Evolutionary conservation across 2,329 filamentous ascomycete genomes (phyloP).

Genomic region (Eutypella sp.): DNA sequence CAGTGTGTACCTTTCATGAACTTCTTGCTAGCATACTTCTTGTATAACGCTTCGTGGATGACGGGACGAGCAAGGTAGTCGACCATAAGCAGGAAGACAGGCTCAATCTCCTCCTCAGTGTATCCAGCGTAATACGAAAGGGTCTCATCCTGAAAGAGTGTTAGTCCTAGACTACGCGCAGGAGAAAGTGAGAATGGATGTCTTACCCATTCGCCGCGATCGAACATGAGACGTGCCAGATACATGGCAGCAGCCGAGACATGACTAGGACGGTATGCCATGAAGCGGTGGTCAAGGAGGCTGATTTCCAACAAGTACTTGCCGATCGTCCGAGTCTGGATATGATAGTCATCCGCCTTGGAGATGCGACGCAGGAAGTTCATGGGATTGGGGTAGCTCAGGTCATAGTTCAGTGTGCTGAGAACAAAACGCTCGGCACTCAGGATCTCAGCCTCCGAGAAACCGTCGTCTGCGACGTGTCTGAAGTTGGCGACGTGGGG

Average conservation of each 20-base stretch:
- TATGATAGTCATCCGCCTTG: constrained; percentile 99
- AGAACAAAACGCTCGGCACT: constrained; percentile 96
- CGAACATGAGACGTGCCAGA: constrained; percentile 81
- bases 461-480: constrained; percentile 94
- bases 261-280: constrained; percentile 83
- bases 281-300: constrained; percentile 89
- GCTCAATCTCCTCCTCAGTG: constrained; percentile 85
- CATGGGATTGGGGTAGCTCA: constrained; percentile 99
- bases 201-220: constrained; percentile 85
- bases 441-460: constrained; percentile 89
- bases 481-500: constrained; percentile 97
- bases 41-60: constrained; percentile 95
- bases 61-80: constrained; percentile 92
- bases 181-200: background rate
- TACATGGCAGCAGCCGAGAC: constrained; percentile 94
- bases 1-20: constrained; percentile 97
- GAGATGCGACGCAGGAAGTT: constrained; percentile 98
- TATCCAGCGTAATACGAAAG: constrained; percentile 91
- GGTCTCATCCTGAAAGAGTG: constrained; percentile 64
- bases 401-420: constrained; percentile 85
- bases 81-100: constrained; percentile 89
- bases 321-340: constrained; percentile 91
- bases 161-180: constrained; percentile 22
- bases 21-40: constrained; percentile 99
- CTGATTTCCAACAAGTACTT: constrained; percentile 99